Percentiles rank a stretch among this genome's conserved stretches.
Evolutionary conservation across 2,329 filamentous ascomycete species (phyloP).

Genomic region (Clonostachys solani): DNA sequence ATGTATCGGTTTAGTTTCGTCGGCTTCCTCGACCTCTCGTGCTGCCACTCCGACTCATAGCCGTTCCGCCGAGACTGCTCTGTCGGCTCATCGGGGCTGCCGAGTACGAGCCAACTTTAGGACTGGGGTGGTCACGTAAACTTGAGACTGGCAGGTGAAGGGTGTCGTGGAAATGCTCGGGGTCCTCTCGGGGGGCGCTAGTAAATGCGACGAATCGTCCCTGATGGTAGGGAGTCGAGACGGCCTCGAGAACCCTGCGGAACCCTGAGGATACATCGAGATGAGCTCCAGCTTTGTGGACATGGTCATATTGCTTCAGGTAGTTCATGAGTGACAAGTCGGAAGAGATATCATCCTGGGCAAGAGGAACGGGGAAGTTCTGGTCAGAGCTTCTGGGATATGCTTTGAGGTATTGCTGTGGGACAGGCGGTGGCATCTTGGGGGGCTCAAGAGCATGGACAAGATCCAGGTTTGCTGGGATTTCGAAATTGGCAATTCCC

Average conservation of each 20-base stretch:
- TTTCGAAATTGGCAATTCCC: conserved; percentile 54
- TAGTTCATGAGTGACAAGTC: conserved; percentile 56
- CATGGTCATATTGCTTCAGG: conserved; percentile 50
- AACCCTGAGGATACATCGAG: conserved; percentile 50
- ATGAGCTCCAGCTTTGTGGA: conserved; percentile 49
- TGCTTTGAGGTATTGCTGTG: conserved; percentile 55
- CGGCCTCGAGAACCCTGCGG: conserved; percentile 51
- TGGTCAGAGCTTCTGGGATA: conserved; percentile 49
- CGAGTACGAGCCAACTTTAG: conserved; percentile 17
- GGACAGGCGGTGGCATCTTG: conserved; percentile 53
- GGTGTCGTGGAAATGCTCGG: conserved; percentile 43
- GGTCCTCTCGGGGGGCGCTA: conserved; percentile 37
- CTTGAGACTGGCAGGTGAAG: conserved; percentile 43
- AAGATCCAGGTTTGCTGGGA: conserved; percentile 54
- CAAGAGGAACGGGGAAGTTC: conserved; percentile 48
- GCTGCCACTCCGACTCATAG: conserved; percentile 53
- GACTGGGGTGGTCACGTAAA: conserved; percentile 33
- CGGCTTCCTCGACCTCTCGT: conserved; percentile 36
- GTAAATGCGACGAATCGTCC: conserved; percentile 44
- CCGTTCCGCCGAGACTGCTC: conserved; percentile 48
- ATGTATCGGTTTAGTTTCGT: neutral
- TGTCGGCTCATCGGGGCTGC: conserved; percentile 50
- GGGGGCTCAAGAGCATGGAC: conserved; percentile 49
- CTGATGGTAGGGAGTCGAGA: conserved; percentile 41
- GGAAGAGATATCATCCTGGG: conserved; percentile 45